These are phyloP conservation scores for Neckera pumila DNA, from an alignment of 225 moss, liverwort and hornwort species.

Conservation along the genomic window DNA sequence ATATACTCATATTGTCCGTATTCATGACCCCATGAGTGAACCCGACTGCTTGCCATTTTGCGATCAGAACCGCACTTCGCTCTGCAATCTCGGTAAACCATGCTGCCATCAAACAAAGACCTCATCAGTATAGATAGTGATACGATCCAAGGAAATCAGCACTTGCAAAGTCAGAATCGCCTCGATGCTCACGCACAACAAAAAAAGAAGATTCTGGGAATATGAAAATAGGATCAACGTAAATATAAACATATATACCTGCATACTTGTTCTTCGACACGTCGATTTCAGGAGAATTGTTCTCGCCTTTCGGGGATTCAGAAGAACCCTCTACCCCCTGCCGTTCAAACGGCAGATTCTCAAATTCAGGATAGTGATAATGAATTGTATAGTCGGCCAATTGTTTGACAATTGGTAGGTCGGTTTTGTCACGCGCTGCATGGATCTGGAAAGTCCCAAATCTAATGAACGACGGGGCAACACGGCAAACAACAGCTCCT, in stretches of 20 bases:
- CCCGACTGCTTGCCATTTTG: constrained; percentile 98
- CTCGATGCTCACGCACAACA: neutral
- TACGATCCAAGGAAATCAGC: neutral
- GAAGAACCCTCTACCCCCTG: constrained; percentile 50
- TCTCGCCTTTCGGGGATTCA: constrained; percentile 38
- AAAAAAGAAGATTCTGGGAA: neutral
- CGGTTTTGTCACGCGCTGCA: constrained; percentile 77
- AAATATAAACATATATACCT: constrained; percentile 24
- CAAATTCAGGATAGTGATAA: constrained; percentile 74
- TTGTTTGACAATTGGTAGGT: constrained; percentile 61
- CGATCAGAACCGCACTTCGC: constrained; percentile 70
- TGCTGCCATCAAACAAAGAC: constrained; percentile 39
- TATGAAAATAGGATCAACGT: neutral
- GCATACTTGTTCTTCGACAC: constrained; percentile 73
- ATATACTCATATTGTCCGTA: constrained; percentile 97
- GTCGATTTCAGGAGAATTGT: constrained; percentile 40
- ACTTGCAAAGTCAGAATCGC: neutral
- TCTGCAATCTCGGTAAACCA: constrained; percentile 95
- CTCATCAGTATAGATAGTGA: neutral
- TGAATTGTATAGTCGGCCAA: constrained; percentile 82
- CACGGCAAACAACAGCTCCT: constrained; percentile 91
- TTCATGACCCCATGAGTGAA: constrained; percentile 99
- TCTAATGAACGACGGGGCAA: constrained; percentile 84
- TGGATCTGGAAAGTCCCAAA: constrained; percentile 97
- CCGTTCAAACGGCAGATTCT: constrained; percentile 57